Evolutionary conservation across 2,329 filamentous ascomycete genomes (phyloP).

Genomic region (Fusarium sp.): DNA sequence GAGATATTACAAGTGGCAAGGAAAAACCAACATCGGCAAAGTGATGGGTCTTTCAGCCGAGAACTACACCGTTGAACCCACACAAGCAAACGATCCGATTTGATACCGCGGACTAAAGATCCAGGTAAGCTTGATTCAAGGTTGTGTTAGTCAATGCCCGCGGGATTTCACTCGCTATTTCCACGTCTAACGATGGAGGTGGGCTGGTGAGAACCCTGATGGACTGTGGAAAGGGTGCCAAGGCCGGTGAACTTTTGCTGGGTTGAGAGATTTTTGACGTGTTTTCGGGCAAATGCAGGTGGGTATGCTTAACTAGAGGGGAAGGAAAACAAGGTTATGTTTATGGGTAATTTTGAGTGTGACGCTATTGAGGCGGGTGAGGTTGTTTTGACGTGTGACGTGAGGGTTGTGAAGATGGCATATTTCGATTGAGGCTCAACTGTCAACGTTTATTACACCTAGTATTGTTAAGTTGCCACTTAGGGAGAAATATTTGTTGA

Average conservation of each 20-base stretch:
- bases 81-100: constrained; percentile 15
- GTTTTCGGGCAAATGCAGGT: neutral
- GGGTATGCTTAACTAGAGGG: constrained; percentile 7
- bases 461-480: neutral
- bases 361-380: constrained; percentile 2
- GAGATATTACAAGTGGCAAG: neutral
- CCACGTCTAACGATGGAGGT: neutral
- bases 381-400: constrained; percentile 15
- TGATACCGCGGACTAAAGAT: neutral
- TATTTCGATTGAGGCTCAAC: neutral
- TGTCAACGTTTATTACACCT: neutral
- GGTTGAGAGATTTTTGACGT: constrained; percentile 16
- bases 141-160: constrained; percentile 4
- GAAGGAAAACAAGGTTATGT: constrained; percentile 29
- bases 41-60: constrained; percentile 7
- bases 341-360: constrained; percentile 25
- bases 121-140: constrained; percentile 20
- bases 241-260: neutral
- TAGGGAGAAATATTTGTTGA: rapidly evolving
- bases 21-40: neutral
- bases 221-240: constrained; percentile 15
- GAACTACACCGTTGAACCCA: neutral
- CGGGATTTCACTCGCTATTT: neutral
- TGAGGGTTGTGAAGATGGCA: neutral
- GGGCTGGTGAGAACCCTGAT: constrained; percentile 40